These are phyloP conservation scores for Ampelomyces quisqualis DNA, from an alignment of 2,329 filamentous ascomycete species.

Conservation along the genomic window DNA sequence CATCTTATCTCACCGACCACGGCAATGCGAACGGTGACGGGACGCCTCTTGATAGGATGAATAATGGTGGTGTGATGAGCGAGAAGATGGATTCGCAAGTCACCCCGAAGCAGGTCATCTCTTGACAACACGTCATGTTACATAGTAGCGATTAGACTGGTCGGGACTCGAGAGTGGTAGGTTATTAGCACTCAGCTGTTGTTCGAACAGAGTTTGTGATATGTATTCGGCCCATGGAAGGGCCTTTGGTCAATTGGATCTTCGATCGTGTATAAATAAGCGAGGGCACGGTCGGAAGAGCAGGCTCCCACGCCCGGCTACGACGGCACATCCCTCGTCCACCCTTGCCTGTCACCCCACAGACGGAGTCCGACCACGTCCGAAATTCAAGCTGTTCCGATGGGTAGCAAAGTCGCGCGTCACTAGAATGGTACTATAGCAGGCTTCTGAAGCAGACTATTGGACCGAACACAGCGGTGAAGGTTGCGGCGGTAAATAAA, in stretches of 20 bases:
- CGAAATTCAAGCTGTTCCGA: conserved; percentile 2
- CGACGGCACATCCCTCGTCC: conserved; percentile 16
- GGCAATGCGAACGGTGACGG: too few species aligned
- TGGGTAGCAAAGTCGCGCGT: neutral
- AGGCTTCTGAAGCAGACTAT: too few species aligned
- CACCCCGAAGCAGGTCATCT: too few species aligned
- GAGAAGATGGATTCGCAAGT: too few species aligned
- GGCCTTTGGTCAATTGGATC: conserved; percentile 10
- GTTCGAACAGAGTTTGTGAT: conserved; percentile 21
- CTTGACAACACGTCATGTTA: neutral
- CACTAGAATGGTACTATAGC: too few species aligned
- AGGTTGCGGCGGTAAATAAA: conserved; percentile 1
- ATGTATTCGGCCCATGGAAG: conserved; percentile 16
- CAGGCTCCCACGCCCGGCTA: conserved; percentile 6
- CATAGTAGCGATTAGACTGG: neutral
- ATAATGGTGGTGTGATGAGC: too few species aligned
- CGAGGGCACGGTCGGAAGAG: conserved; percentile 13
- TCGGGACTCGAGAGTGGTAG: neutral
- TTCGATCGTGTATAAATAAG: conserved; percentile 10
- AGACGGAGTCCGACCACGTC: conserved; percentile 4
- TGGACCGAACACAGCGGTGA: conserved; percentile 9
- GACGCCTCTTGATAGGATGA: too few species aligned
- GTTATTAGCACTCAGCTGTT: conserved; percentile 4
- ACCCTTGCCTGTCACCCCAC: conserved; percentile 2
- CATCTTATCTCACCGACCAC: too few species aligned